phyloP scores from a whole-genome alignment of 306 rosid species.

The Mimosa bimucronata region DNA sequence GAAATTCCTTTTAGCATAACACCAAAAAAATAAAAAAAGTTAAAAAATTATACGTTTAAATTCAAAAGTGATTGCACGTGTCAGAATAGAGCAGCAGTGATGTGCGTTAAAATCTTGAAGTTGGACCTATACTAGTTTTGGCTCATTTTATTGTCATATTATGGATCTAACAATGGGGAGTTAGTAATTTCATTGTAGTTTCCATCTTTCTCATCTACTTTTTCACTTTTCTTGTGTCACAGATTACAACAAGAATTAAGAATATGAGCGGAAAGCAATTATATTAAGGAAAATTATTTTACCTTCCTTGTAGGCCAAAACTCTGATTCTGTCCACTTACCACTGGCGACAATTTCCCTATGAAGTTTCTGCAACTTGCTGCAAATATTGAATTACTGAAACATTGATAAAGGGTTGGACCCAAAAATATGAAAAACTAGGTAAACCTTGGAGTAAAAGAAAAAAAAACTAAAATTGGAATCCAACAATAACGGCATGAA shows the following conservation, averaged over 20 bases:
- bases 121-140: background rate
- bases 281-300: slow-evolving; percentile 12
- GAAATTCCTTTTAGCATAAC: slow-evolving; percentile 18
- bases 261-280: background rate
- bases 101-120: background rate
- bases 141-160: background rate
- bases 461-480: slow-evolving; percentile 29
- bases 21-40: slow-evolving; percentile 1
- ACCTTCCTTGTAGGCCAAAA: slow-evolving; percentile 99
- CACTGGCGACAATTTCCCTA: slow-evolving; percentile 79
- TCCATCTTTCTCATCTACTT: background rate
- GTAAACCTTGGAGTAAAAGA: slow-evolving; percentile 28
- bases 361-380: slow-evolving; percentile 92
- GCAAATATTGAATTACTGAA: slow-evolving; percentile 46
- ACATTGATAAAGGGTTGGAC: slow-evolving; percentile 32
- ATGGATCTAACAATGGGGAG: background rate
- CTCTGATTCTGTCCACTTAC: slow-evolving; percentile 91
- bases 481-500: slow-evolving; percentile 16
- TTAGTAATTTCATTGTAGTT: background rate
- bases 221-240: background rate
- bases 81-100: background rate
- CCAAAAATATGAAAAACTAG: slow-evolving; percentile 24
- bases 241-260: slow-evolving; percentile 16
- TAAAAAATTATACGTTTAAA: slow-evolving; percentile 7
- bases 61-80: background rate